Base-by-base conservation (phyloP, 495 filamentous ascomycete genomes). In the Penicillium manginii region DNA sequence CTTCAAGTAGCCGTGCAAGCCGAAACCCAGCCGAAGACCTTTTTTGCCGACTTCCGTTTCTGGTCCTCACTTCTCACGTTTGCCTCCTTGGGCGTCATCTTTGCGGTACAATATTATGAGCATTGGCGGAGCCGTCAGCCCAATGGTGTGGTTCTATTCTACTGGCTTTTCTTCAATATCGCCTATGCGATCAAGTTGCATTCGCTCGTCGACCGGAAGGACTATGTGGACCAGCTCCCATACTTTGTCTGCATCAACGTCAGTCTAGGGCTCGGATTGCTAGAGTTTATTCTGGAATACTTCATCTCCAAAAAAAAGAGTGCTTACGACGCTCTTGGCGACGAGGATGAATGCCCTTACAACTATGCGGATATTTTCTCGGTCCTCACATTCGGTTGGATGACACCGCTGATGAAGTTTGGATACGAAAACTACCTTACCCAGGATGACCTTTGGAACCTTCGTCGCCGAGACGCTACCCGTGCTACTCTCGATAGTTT, bases 321-420 rank as follows among this genome's bases (percentile, higher is more conserved):
- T 60, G 83, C 83, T 10, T 99, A 98, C 71, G 87, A 92, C 67
- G 89, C 85, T 2, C 70, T 98, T 55, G 86, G 88, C n/a, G 91
- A 94, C 54, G 86, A 91, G 55, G 91, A 92, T 56, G 93, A 97
- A 77, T 98, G 94, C 63, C 96, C 96, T 0, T 87, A 88, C 33
- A 93, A 98, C 78, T 96, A 96, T 75, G 92, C 96, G 21, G 91
- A 93, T 53, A 81, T 98, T 46, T 98, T 98, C 75, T 97, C 93
- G 10, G 85, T 90, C 39, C 84, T 99, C 31, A 96, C 93, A 10
- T 99, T 99, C 70, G 85, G 90, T 55, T 99, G 96, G 96, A 97
- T 99, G 91, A 99, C 96, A 0, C 92, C 93, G 15, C 75, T 98
- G 84, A 99, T 99, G 96, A 92, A 88, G 65, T 86, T 88, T 75